Base-by-base conservation (phyloP, 2,329 filamentous ascomycete species). In the Sclerotinia borealis region DNA sequence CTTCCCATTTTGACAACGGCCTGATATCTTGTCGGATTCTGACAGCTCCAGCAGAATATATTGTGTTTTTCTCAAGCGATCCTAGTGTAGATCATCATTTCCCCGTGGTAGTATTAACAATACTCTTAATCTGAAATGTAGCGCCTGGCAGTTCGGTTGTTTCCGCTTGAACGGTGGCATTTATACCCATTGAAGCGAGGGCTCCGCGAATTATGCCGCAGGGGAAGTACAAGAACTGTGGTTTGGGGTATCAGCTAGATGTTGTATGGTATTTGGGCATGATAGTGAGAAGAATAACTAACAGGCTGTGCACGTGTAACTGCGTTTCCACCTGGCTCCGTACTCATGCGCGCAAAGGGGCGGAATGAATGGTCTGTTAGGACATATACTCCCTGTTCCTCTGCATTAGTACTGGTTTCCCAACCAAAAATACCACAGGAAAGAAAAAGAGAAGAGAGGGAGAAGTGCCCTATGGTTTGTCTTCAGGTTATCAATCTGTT, bases 401-500 rank as follows among this genome's bases (percentile, higher is more conserved):
- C 69, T 29, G 68, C 13, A 50, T 66, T 52, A 65, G 27, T n/a
- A 55, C 41, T 48, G 11, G 11, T 56, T 31, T 5, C 13, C 22
- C 39, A 39, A 25, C 29, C 4, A 0, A 7, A 36, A 43, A 59
- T 13, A 22, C 19, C 27, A 15, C 15, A 55, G 4, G 27, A 15
- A 25, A 13, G 15, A 8, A 51, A 39, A n/a, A 7, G 11, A 27
- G 43, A 52, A 29, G 29, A 15, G 37, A 25, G 49, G 29, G 25
- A 50, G 62, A 70, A 81, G 22, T 79, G 92, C 89, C 71, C 95
- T 82, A 75, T 99, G 95, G 74, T 99, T 99, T 10, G 95, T 99
- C 79, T 99, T 99, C 52, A 99, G 82, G 75, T 99, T 99, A 77
- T 99, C 95, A 73, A 99, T 91, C 76, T 98, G 96, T 78, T 99